phyloP scores from a whole-genome alignment of 495 filamentous ascomycete genomes.

The Neurospora sp. region DNA sequence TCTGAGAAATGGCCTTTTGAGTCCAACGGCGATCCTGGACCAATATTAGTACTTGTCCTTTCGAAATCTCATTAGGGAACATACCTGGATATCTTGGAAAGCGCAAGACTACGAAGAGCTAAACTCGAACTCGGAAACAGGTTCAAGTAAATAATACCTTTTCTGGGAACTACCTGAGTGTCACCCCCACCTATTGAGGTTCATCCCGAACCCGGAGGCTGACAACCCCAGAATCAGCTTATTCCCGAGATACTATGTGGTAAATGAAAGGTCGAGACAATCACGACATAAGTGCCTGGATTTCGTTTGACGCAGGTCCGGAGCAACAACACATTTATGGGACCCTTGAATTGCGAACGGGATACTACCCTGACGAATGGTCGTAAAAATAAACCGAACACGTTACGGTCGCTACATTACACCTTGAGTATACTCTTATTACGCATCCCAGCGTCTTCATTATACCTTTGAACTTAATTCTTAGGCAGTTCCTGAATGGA shows the following conservation, averaged over 20 bases:
- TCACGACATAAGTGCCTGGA: neutral
- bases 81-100: neutral
- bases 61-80: neutral
- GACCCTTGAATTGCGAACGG: neutral
- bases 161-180: neutral
- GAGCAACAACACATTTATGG: neutral
- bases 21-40: neutral
- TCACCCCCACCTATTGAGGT: neutral
- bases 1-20: neutral
- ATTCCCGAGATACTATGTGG: neutral
- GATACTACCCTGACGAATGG: neutral
- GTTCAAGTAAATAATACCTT: neutral
- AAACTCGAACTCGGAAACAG: neutral
- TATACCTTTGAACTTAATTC: too few relatives aligned
- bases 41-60: neutral
- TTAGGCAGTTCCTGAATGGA: too few relatives aligned
- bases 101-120: neutral
- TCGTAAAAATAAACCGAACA: too few relatives aligned
- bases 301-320: neutral
- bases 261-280: neutral
- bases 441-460: too few relatives aligned
- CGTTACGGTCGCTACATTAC: too few relatives aligned
- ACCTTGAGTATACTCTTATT: too few relatives aligned
- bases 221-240: neutral
- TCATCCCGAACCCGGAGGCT: neutral